Evolutionary conservation across 148 eudicot genomes (phyloP).

Genomic region (Cornus suecica): DNA sequence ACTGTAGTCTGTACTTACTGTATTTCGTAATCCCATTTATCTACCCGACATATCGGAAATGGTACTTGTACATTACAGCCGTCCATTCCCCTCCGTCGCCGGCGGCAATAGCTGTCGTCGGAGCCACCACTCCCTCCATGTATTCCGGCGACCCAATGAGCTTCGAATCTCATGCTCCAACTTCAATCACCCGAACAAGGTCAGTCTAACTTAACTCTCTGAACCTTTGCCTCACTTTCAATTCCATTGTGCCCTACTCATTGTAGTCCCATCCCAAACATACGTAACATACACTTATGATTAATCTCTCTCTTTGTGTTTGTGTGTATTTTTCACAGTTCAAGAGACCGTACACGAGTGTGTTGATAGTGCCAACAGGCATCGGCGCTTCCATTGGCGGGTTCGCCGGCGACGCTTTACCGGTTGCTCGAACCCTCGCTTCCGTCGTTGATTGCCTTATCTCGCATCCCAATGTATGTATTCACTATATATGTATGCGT

Average conservation of each 20-base stretch:
- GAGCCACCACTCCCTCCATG: neutral
- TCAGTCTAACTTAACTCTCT: constrained; percentile 16
- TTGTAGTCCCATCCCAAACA: too few species aligned
- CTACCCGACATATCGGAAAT: neutral
- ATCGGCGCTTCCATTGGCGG: constrained; percentile 95
- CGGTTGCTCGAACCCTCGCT: constrained; percentile 77
- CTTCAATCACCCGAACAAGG: constrained; percentile 23
- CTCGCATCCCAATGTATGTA: constrained; percentile 82
- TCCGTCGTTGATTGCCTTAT: constrained; percentile 90
- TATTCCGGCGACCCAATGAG: constrained; percentile 9
- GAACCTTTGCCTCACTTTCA: neutral
- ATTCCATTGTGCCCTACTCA: too few species aligned
- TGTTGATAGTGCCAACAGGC: constrained; percentile 91
- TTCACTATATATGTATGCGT: neutral
- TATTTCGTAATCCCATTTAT: too few species aligned
- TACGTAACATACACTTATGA: too few species aligned
- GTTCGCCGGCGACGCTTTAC: constrained; percentile 90
- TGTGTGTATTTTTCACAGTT: too few species aligned
- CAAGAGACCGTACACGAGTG: constrained; percentile 77
- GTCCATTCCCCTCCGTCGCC: constrained; percentile 14
- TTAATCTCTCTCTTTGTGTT: too few species aligned
- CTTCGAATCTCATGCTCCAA: constrained; percentile 17
- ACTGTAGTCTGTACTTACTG: too few species aligned
- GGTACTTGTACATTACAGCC: constrained; percentile 23
- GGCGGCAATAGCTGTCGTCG: constrained; percentile 9